Conservation (phyloP, 2,329 filamentous ascomycete species). For the Chaetothyriales sp. region DNA sequence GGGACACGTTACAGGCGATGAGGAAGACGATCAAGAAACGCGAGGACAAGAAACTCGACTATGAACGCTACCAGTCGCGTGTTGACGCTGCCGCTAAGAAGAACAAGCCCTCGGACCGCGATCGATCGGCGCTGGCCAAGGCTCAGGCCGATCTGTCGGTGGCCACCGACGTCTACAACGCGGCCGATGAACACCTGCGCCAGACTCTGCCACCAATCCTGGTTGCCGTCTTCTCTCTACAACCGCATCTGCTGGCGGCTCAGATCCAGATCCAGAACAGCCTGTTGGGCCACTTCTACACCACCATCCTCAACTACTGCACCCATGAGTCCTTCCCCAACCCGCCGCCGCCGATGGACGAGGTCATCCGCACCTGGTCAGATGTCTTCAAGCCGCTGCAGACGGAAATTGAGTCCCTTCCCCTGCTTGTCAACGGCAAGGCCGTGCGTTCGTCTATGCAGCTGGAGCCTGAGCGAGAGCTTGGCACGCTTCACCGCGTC, state of each 20-base stretch:
- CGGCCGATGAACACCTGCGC: conserved; percentile 59
- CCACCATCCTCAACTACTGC: conserved; percentile 58
- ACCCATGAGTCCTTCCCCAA: conserved; percentile 53
- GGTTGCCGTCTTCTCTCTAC: conserved; percentile 53
- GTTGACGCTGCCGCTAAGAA: conserved; percentile 58
- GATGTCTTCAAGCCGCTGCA: conserved; percentile 47
- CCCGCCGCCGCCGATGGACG: conserved; percentile 55
- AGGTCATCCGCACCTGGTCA: conserved; percentile 54
- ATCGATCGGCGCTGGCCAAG: conserved; percentile 55
- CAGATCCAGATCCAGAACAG: conserved; percentile 66
- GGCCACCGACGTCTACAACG: conserved; percentile 55
- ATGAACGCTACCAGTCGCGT: conserved; percentile 59
- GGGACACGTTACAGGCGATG: conserved; percentile 52
- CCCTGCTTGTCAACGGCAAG: conserved; percentile 51
- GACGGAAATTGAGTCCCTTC: conserved; percentile 50
- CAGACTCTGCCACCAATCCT: conserved; percentile 57
- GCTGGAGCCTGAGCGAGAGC: conserved; percentile 30
- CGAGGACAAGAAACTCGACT: conserved; percentile 70
- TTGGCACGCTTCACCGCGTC: conserved; percentile 31
- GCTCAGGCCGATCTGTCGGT: conserved; percentile 54
- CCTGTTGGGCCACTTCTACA: conserved; percentile 64
- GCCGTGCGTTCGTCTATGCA: conserved; percentile 44
- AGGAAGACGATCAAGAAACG: conserved; percentile 75
- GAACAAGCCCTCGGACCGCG: conserved; percentile 52
- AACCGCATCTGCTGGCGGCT: conserved; percentile 53